Base-by-base conservation (phyloP, 257 asterid genomes). In the Nyctanthes arbortristis region DNA sequence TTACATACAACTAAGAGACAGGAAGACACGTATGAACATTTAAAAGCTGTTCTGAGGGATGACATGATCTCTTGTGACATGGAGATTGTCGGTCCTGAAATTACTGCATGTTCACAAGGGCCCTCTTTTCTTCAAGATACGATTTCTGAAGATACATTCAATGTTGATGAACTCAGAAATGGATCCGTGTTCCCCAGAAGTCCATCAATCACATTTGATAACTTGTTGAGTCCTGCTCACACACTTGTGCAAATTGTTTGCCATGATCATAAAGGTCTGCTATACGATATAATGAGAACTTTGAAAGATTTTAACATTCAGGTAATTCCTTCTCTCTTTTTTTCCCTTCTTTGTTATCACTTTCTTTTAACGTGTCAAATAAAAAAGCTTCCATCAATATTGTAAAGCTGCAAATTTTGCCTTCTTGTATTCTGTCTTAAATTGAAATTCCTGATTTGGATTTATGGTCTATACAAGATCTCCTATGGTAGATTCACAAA, bases 251-350 rank as follows among this genome's bases (percentile, higher is more conserved):
- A 93, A 79, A 87, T 90, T 32, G 90, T 81, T 72, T 93, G 95
- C 81, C 87, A 45, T 47, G 86, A 88, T 73, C 98, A 93, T 71
- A 93, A 93, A 78, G 98, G 96, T 67, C 86, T 90, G 57, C 61
- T 87, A 16, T 93, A 90, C 36, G 98, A 90, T 54, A 78, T 85
- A 34, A 93, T 93, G 98, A 81, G 98, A 59, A 90, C 98, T 37
- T 74, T 93, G 55, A 93, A 93, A 79, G 98, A 93, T 68, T 91
- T 73, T 49, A 83, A 87, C 75, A 90, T 93, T 52, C 93, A 93
- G 98, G 98, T 92, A 77, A 18, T 20, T 2, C n/a, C n/a, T n/a
- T n/a, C n/a, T n/a, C 20, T 29, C 28, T 59, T 58, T 7, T 14
- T 45, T 10, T n/a, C 18, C 66, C 43, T 36, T 55, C 13, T 25